Base-by-base conservation (phyloP, 345 rosid species). In the Melaleuca quinquenervia region DNA sequence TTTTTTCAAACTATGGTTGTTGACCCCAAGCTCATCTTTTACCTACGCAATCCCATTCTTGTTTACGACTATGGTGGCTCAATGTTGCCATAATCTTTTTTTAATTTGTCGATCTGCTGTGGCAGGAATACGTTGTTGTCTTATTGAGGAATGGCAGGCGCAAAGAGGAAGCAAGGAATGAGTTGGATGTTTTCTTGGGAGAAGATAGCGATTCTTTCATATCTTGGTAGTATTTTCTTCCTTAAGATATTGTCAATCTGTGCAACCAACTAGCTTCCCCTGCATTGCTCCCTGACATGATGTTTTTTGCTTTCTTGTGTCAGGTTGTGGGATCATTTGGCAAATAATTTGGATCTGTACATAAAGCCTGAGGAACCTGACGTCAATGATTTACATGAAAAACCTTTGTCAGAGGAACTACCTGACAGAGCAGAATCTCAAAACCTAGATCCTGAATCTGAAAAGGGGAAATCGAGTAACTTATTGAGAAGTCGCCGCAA, bases 301-400 rank as follows among this genome's bases (percentile, higher is more conserved):
- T 50, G 52, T 56, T 8, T 32, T 52, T 45, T 45, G 50, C 52
- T 85, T 52, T 53, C 60, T 85, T 90, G 84, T 41, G 87, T 85
- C 92, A 98, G 99, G 99, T 85, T 98, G 89, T 98, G 99, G 99
- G 98, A 95, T 91, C 99, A 96, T 91, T 88, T 98, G 87, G 89
- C 95, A 82, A 89, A 96, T 84, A 92, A 90, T 90, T 60, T 93
- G 89, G 91, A 92, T 90, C 86, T 90, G 14, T 98, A 98, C 87
- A 89, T 93, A 87, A 89, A 84, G 24, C 90, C 92, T 82, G 89
- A 83, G 49, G 94, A 91, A 70, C 78, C 90, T 89, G 60, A 82
- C 11, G 56, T 76, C 50, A 87, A 85, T 86, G 89, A 91, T 89
- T 86, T 85, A 12, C 82, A 90, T 87, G 85, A 55, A 82, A 88